Base-by-base conservation (phyloP, 352 stramenopile genomes). In the Phytophthora cactorum region DNA sequence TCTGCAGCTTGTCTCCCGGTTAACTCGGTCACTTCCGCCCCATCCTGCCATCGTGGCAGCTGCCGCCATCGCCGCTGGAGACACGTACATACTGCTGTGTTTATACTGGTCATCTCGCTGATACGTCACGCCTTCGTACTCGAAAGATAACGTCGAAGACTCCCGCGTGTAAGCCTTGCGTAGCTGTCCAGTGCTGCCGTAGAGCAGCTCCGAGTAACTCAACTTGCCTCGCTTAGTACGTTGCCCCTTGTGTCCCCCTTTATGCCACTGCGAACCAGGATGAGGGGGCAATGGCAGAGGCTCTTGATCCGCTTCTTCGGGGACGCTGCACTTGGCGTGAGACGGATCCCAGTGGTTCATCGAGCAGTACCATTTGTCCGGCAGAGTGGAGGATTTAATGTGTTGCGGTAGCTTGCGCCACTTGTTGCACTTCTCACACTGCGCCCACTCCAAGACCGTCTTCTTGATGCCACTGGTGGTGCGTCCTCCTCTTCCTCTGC, bases 391-490 rank as follows among this genome's bases (percentile, higher is more conserved):
- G 25, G 89, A 91, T 63, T 98, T 93, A 50, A 98, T 93, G 66
- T 91, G 82, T 15, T 84, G 82, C 1, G 97, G 95, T 17, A 99
- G 69, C 62, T 98, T 96, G 47, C 97, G 91, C 97, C 97, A 99
- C 73, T 99, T 99, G 53, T 93, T 87, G 79, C 97, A 99, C 56
- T 91, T 90, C 59, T 99, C 97, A 75, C 97, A 99, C 70, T 98
- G 91, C 0, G 97, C 97, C 97, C 97, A 99, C 74, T 96, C 86
- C n/a, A 94, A 61, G 36, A 96, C 86, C 4, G 84, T 88, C 60
- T 90, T 93, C 68, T 92, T 91, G 54, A 90, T 66, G 11, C 68
- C 60, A 61, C 32, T 77, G 3, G 54, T 44, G 15, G 32, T 68
- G 5, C 63, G 62, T 22, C 67, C 71, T 70, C 68, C 58, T 12